Evolutionary conservation across 2,329 filamentous ascomycete genomes (phyloP), one percentile per base, ranked within the genome.

Genomic region (Colletotrichum orbiculare): DNA sequence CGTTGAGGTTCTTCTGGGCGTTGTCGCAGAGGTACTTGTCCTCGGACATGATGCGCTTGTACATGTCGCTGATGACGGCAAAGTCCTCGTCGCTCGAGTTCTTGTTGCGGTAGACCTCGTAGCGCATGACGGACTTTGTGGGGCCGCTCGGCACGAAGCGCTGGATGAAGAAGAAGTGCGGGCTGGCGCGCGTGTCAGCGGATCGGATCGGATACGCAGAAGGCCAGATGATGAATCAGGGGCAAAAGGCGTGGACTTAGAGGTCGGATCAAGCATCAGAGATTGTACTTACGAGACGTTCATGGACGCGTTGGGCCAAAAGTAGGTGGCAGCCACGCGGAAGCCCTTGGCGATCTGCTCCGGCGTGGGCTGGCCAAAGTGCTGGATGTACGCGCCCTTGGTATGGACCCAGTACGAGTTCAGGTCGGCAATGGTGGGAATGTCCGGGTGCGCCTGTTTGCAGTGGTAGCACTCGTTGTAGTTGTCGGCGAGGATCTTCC

Each of bases 391-490:
- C 1, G 76, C 78, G 15, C 76, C 78, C 67, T 81, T 79, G 43
- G 81, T 81, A 67, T 84, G 77, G 54, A 86, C 83, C 45, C 77
- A 75, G 74, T 88, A 89, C 4, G 82, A 82, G 63, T 82, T 80
- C 43, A 89, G 80, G 64, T 89, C 84, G 48, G 86, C 81, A n/a
- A 89, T 79, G 46, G 79, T 77, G 5, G 84, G 79, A 38, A 88
- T 83, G 62, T 87, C 84, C 2, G 87, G 86, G 69, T 89, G 86
- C 2, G 85, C 83, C 1, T 83, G 84, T 54, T 83, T 82, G 77
- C 86, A 89, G 77, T 89, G 87, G 69, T 89, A 90, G 72, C 87
- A 89, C 72, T 87, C 87, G 72, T 90, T 90, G 78, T 88, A 90
- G 77, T 89, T 89, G 71, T 89, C 87, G 12, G 83, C 82, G 38